Evolutionary conservation across 176 grass and related monocot genomes (phyloP).

Genomic region (Eragrostis nindensis): DNA sequence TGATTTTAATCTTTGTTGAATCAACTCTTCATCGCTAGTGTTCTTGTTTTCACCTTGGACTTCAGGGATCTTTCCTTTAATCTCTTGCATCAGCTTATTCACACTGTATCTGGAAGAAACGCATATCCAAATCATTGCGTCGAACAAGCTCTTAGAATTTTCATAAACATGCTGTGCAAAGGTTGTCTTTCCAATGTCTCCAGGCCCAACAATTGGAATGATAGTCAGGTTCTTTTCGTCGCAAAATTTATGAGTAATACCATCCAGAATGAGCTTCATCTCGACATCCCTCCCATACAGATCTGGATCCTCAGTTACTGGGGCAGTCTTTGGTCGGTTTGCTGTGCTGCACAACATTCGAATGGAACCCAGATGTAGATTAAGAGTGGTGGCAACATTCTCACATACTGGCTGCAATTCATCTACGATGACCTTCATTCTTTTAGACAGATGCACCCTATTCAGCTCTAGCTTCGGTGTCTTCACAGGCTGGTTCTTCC

Average conservation of each 20-base stretch:
- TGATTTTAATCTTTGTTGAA: too few species aligned
- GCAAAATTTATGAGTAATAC: neutral
- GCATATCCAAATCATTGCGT: constrained; percentile 37
- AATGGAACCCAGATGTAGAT: neutral
- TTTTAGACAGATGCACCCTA: neutral
- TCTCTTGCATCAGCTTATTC: neutral
- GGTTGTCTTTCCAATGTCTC: constrained; percentile 50
- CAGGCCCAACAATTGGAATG: constrained; percentile 36
- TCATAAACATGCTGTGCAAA: constrained; percentile 37
- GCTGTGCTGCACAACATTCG: neutral
- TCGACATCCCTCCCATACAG: constrained; percentile 6
- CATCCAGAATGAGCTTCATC: neutral
- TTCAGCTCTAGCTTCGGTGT: neutral
- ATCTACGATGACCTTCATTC: constrained; percentile 12
- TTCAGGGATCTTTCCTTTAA: neutral
- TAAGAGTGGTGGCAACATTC: neutral
- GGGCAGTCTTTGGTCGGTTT: neutral
- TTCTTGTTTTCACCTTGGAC: neutral
- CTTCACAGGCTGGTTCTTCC: neutral
- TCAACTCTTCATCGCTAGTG: neutral
- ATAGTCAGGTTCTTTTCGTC: neutral
- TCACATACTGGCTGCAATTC: neutral
- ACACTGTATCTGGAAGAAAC: constrained; percentile 37
- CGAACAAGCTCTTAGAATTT: neutral
- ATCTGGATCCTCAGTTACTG: neutral